Percentiles rank a stretch among this genome's conserved stretches.
phyloP scores from a whole-genome alignment of 768 basidiomycete species.

The Tulasnella sp. region DNA sequence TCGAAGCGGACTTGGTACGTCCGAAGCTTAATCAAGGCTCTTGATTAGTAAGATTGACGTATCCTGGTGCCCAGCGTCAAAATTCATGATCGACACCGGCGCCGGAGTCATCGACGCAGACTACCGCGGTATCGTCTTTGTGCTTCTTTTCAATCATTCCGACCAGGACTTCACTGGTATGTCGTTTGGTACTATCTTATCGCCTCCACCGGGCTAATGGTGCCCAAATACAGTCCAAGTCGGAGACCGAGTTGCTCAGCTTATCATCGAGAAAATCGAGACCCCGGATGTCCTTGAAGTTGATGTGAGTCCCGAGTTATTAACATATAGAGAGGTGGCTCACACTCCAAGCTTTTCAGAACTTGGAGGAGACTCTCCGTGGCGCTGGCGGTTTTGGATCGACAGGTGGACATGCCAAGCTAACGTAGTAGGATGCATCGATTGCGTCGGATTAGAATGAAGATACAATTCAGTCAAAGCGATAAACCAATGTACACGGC shows the following conservation, averaged over 20 bases:
- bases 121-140: conserved; percentile 87
- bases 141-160: conserved; percentile 88
- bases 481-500: not conserved
- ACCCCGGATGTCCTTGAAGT: conserved; percentile 86
- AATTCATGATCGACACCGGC: conserved; percentile 97
- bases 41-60: not conserved
- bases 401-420: conserved; percentile 70
- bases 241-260: conserved; percentile 94
- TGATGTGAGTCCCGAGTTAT: conserved; percentile 49
- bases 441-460: not conserved
- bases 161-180: conserved; percentile 84
- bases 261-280: conserved; percentile 86
- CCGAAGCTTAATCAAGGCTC: not conserved
- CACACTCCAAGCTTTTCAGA: conserved; percentile 44
- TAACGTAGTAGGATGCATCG: not conserved
- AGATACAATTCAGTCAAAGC: not conserved
- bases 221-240: conserved; percentile 59
- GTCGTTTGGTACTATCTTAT: not conserved
- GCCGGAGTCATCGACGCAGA: conserved; percentile 97
- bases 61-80: conserved; percentile 63
- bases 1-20: conserved; percentile 85
- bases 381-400: conserved; percentile 91
- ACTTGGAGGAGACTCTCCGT: conserved; percentile 79
- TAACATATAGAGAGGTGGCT: not conserved
- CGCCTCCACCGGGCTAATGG: not conserved